Base-by-base conservation (phyloP, 495 filamentous ascomycete genomes). In the Penicillium chermesinum region DNA sequence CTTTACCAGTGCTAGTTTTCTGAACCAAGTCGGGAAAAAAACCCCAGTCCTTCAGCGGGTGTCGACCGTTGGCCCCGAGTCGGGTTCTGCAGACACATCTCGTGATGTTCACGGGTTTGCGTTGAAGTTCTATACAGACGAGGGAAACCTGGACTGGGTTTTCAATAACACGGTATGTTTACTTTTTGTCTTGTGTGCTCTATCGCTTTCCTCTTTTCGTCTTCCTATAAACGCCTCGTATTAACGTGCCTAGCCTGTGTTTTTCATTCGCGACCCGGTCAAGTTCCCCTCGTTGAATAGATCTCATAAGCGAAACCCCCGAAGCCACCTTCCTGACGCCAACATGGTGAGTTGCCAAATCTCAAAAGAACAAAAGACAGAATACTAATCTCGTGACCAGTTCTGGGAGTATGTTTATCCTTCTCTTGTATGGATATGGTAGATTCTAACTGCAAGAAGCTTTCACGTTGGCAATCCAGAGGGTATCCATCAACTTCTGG, bases 41-140 rank as follows among this genome's bases (percentile, higher is more conserved):
- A 84, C 79, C 4, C 69, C 75, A 25, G 63, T 71, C 3, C 66
- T 87, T 3, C 72, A 67, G 16, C 78, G 85, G 2, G 77, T 87
- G 50, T 86, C 83, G 0, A 87, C 84, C 2, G 80, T 84, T 6
- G 82, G 75, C 17, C 73, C 74, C 20, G 83, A 85, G 60, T 73
- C 78, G 49, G 85, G 83, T 12, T 83, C 79, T 21, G 64, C 84
- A 21, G 85, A 87, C 45, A 80, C 77, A 1, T 73, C 78, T 1
- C 74, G 85, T 5, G 84, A 88, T 66, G 78, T 83, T 9, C 71
- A 81, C 47, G 85, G 85, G 2, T 87, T 81, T 56, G 73, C 80
- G 9, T 65, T 86, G 65, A 88, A 88, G 71, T 81, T 90, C 63
- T 89, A 86, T 59, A 90, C 87, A 1, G 72, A 86, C 20, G 85